Evolutionary conservation across 331 rosid genomes (phyloP), one percentile per base, ranked within the genome.

Genomic region (Arachis monticola): DNA sequence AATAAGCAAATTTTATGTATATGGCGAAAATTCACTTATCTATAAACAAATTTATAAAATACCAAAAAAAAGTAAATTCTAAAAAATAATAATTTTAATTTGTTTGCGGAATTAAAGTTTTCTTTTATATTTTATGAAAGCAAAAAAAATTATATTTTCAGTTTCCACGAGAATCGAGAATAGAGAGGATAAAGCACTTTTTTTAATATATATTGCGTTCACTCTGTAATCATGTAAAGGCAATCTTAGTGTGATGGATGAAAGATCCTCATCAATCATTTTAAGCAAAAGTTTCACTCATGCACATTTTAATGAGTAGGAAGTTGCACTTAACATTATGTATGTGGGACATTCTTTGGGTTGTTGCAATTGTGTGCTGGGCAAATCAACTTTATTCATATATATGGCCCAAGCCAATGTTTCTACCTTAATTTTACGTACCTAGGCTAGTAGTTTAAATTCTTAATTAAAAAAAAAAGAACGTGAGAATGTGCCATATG

Each of bases 261-360:
- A 80, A 72, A 72, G 78, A 72, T 83, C 70, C 70, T 63, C 35
- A 59, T 77, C 77, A 83, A 80, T 83, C 82, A 77, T 83, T 83
- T 72, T 76, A 42, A 76, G 70, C 50, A 61, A 83, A 83, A 72
- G 84, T 73, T 67, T n/a, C 77, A 48, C 57, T 67, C 77, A 66
- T 61, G 53, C 31, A 56, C 8, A 73, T 75, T 51, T 70, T 64
- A 64, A 70, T 60, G 73, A 9, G 68, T 55, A 80, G 67, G 80
- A 52, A 80, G 61, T 58, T 69, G 83, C 78, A 79, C 46, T 58
- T 53, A 11, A 45, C 78, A 64, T 35, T 35, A 35, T 35, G 40
- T 41, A 52, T 59, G 84, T 79, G 69, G 81, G 83, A 52, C 87
- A 77, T 58, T 59, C 5, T 0, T 35, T 10, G 30, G 60, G 45